A percentile compares a stretch with the other conserved stretches of the same genome.
phyloP scores from a whole-genome alignment of 768 basidiomycete genomes.

The Xerocomellus dryophilus region DNA sequence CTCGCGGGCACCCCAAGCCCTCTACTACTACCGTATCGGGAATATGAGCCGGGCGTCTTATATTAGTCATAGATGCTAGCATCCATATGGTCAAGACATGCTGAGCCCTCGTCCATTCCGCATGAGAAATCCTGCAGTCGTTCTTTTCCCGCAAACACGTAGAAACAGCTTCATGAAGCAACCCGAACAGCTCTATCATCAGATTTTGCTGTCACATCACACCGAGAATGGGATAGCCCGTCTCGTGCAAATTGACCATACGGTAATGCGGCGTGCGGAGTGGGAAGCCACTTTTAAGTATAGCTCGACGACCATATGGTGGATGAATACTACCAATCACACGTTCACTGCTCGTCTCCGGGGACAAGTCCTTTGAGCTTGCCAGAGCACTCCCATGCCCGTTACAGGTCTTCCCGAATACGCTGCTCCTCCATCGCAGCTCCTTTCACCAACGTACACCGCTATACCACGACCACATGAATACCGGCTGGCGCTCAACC shows the following conservation, averaged over 20 bases:
- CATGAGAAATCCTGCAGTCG: background rate
- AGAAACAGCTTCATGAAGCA: background rate
- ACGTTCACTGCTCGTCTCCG: conserved; percentile 17
- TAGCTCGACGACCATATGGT: conserved; percentile 33
- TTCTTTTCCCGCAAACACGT: background rate
- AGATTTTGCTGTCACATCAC: background rate
- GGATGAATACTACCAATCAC: conserved; percentile 15
- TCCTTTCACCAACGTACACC: conserved; percentile 50
- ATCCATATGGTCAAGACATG: conserved; percentile 8
- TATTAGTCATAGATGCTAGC: conserved; percentile 18
- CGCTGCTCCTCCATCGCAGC: conserved; percentile 32
- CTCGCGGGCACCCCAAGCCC: too few relatives aligned
- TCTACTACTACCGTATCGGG: too few relatives aligned
- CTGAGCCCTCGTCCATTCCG: background rate
- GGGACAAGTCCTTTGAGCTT: conserved; percentile 11
- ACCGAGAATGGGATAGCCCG: background rate
- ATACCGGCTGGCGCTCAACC: conserved; percentile 48
- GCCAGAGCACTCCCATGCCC: conserved; percentile 43
- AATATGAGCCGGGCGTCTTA: background rate
- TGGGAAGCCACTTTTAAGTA: conserved; percentile 36
- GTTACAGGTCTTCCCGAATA: conserved; percentile 54
- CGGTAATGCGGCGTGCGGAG: conserved; percentile 23
- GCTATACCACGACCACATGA: conserved; percentile 53
- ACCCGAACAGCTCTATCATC: background rate
- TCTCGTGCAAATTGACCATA: conserved; percentile 8